Evolutionary conservation across 148 eudicot species (phyloP), one percentile per base, ranked within the genome.

Genomic region (Suaeda aralocaspica): DNA sequence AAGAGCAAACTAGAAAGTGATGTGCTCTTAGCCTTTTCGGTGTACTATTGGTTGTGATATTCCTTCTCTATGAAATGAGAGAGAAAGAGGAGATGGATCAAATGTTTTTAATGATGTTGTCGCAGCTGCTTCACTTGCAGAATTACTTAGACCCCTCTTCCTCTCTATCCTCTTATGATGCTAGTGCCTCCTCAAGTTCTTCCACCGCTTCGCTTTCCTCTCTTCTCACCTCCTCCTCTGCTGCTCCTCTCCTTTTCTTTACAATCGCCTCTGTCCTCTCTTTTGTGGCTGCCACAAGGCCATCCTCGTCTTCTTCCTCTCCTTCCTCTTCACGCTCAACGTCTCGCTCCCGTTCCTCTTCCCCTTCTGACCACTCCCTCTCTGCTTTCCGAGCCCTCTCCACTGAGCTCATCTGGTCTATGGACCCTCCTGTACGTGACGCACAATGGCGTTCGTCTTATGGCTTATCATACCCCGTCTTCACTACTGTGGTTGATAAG

Each of bases 341-440:
- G 28, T 6, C 82, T 62, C 39, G 82, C 29, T 34, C 76, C 67
- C 67, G 74, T 45, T 30, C 77, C 28, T 67, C 78, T 26, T 57
- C 87, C 72, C 53, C 85, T 48, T 53, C 86, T 25, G 79, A 84
- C 64, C 84, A 79, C 85, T 87, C 97, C 29, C 87, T 91, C 65
- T 74, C 94, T 55, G 85, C 97, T 67, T 91, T 91, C 77, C 94
- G 97, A 4, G 95, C 97, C 19, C 87, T 89, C 69, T 87, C 95
- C 66, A 85, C 97, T 18, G 95, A 91, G 48, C 92, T 69, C 61
- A 91, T 91, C 68, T 91, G 95, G 95, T 81, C 95, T 68, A 84
- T 91, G 86, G 95, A 88, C 53, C 85, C 89, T 29, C 87, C 91
- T 1, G 63, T 79, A n/a, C 88, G 98, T 9, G 98, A 92, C 77